Evolutionary conservation across 129 eudicot genomes (phyloP).

Genomic region (Logfia minima): DNA sequence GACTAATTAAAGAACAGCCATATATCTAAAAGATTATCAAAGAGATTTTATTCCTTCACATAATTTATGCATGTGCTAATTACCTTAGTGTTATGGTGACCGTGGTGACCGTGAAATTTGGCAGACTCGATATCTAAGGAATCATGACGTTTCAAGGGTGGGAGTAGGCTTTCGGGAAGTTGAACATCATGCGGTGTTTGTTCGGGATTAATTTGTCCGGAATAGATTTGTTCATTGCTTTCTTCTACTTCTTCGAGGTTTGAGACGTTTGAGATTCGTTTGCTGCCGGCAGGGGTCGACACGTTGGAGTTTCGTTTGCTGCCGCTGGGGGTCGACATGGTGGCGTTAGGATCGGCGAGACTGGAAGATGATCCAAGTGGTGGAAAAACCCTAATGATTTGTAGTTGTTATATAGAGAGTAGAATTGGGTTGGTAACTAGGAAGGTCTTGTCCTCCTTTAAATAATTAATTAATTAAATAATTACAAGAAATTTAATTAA

Average conservation of each 20-base stretch:
- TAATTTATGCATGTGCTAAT: too few relatives aligned
- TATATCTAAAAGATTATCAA: too few relatives aligned
- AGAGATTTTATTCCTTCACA: too few relatives aligned
- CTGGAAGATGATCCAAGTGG: neutral
- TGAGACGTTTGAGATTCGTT: conserved; percentile 10
- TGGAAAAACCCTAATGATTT: neutral
- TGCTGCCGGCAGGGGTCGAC: conserved; percentile 10
- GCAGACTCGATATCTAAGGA: conserved; percentile 62
- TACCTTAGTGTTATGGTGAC: conserved; percentile 40
- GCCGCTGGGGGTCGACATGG: conserved; percentile 9
- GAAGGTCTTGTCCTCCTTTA: neutral
- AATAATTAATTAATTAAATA: too few relatives aligned
- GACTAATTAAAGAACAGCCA: too few relatives aligned
- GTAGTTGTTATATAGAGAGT: conserved; percentile 24
- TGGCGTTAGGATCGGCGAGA: conserved; percentile 13
- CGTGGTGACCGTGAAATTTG: conserved; percentile 34
- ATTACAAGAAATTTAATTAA: too few relatives aligned
- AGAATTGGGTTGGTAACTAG: neutral
- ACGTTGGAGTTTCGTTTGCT: conserved; percentile 27
- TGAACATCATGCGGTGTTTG: conserved; percentile 12
- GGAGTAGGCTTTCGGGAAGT: conserved; percentile 12
- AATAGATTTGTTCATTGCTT: conserved; percentile 14
- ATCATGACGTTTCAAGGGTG: conserved; percentile 37
- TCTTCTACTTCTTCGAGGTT: neutral
- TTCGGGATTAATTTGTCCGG: neutral